Conservation (phyloP, 1,284 basidiomycete genomes). For the Malassezia furfur region DNA sequence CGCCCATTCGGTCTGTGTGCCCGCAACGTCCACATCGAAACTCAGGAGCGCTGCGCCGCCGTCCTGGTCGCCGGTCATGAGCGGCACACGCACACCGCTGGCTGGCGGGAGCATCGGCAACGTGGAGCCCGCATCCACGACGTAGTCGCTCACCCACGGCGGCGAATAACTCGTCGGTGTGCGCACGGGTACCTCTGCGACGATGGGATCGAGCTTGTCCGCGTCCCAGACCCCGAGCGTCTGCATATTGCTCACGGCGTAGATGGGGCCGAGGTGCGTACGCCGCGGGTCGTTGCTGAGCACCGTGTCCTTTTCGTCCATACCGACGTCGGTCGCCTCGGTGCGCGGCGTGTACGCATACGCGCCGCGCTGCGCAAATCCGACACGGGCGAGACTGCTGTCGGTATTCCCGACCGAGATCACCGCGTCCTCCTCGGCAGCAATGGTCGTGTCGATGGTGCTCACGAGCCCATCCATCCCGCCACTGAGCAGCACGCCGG, state of each 20-base stretch:
- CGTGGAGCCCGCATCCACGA: constrained; percentile 27
- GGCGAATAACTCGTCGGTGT: constrained; percentile 27
- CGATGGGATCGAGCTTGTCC: constrained; percentile 20
- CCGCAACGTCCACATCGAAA: not conserved
- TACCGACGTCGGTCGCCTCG: constrained; percentile 5
- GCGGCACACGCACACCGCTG: constrained; percentile 1
- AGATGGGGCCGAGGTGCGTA: constrained; percentile 29
- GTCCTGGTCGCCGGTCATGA: constrained; percentile 16
- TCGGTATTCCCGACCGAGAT: constrained; percentile 40
- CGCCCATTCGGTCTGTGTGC: not conserved
- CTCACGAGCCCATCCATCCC: constrained; percentile 41
- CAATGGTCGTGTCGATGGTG: constrained; percentile 30
- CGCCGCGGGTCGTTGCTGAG: constrained; percentile 21
- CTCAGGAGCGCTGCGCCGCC: constrained; percentile 11
- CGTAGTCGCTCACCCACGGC: constrained; percentile 39
- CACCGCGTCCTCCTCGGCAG: constrained; percentile 44
- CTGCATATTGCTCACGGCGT: constrained; percentile 45
- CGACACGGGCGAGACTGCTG: constrained; percentile 33
- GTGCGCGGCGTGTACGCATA: constrained; percentile 9
- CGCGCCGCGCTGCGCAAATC: constrained; percentile 22
- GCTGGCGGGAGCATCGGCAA: not conserved
- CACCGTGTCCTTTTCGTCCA: constrained; percentile 14
- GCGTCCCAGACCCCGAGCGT: constrained; percentile 40
- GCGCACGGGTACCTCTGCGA: constrained; percentile 23
- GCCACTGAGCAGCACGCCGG: constrained; percentile 32